Conservation (phyloP, 805 yeast genomes). For the Limtongia smithiae region DNA sequence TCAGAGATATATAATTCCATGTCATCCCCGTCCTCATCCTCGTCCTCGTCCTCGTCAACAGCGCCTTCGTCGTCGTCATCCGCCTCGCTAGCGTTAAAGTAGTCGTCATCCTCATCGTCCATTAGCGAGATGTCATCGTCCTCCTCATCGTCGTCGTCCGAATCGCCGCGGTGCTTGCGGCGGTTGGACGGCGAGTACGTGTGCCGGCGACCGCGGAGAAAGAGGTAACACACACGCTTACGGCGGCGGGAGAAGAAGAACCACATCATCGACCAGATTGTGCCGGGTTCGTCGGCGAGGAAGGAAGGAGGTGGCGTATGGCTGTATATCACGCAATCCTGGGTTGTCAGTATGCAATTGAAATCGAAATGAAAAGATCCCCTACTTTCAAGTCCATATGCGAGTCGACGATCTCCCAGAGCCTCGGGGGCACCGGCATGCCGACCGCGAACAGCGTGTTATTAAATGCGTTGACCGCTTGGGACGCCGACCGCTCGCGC, state of each 20-base stretch:
- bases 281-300: slow-evolving; percentile 59
- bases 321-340: slow-evolving; percentile 28
- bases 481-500: slow-evolving; percentile 43
- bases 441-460: slow-evolving; percentile 70
- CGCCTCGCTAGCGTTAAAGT: slow-evolving; percentile 35
- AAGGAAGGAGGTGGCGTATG: slow-evolving; percentile 52
- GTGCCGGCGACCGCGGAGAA: slow-evolving; percentile 55
- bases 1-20: slow-evolving; percentile 13
- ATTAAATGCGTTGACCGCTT: slow-evolving; percentile 62
- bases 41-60: slow-evolving; percentile 44
- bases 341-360: background rate
- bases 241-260: slow-evolving; percentile 86
- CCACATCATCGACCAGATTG: slow-evolving; percentile 78
- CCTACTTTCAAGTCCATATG: slow-evolving; percentile 71
- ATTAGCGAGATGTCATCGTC: too few species aligned
- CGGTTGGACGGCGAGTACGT: slow-evolving; percentile 42
- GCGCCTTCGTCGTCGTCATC: too few species aligned
- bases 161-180: slow-evolving; percentile 34
- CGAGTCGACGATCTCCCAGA: slow-evolving; percentile 84
- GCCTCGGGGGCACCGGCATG: slow-evolving; percentile 52
- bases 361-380: slow-evolving; percentile 32
- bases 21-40: slow-evolving; percentile 29
- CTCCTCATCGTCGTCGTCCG: slow-evolving; percentile 34
- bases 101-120: slow-evolving; percentile 12
- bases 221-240: slow-evolving; percentile 85